Percentiles rank a stretch among this genome's conserved stretches.
These are phyloP conservation scores for Musa itinerans DNA, from an alignment of 176 grass and related monocot species.

Conservation along the genomic window DNA sequence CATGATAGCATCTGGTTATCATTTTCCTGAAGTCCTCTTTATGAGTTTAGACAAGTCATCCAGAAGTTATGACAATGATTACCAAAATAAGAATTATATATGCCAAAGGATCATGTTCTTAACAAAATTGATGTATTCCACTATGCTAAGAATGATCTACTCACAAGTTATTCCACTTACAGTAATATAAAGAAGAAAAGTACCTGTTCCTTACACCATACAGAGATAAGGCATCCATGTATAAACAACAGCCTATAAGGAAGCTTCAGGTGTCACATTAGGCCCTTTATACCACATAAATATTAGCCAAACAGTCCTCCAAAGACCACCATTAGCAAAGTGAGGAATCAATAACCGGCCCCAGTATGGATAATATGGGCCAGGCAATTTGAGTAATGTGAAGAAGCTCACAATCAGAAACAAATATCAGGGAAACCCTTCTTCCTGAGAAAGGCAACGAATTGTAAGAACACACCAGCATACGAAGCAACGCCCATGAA, in stretches of 20 bases:
- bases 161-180: too few relatives aligned
- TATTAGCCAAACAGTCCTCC: conserved; percentile 19
- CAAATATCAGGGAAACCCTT: conserved; percentile 14
- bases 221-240: too few relatives aligned
- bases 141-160: too few relatives aligned
- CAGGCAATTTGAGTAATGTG: conserved; percentile 17
- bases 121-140: too few relatives aligned
- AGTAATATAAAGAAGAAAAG: too few relatives aligned
- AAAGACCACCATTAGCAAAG: conserved; percentile 28
- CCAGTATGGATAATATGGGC: conserved; percentile 21
- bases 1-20: too few relatives aligned
- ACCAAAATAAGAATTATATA: too few relatives aligned
- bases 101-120: too few relatives aligned
- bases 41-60: too few relatives aligned
- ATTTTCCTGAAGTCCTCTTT: too few relatives aligned
- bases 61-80: too few relatives aligned
- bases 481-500: background rate
- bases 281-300: conserved; percentile 16
- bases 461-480: background rate
- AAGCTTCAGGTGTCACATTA: conserved; percentile 2
- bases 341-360: conserved; percentile 25
- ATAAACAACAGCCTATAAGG: background rate
- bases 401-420: conserved; percentile 15
- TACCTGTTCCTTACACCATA: too few relatives aligned
- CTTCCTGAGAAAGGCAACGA: conserved; percentile 10